Base-by-base conservation (phyloP, 78 protist species). In the Emiliania huxleyi region DNA sequence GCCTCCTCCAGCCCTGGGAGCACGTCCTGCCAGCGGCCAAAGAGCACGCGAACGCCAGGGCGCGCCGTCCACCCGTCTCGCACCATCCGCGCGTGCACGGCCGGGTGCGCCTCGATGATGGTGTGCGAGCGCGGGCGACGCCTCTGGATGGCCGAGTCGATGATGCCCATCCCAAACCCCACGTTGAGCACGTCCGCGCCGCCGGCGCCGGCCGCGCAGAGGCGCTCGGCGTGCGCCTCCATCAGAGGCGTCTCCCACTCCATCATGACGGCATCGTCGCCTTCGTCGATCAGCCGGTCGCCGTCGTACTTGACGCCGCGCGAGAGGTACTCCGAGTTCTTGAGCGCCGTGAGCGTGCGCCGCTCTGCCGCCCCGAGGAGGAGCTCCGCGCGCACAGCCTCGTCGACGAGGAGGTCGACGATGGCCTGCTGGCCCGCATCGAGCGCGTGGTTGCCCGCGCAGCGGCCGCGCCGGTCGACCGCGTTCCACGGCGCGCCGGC, bases 81-180 rank as follows among this genome's bases (percentile, higher is more conserved):
- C 23, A 12, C 8, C 85, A 40, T 40, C 33, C 87, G 48, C 69
- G 33, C 45, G 38, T 46, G 29, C 42, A 93, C 90, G 6, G 48
- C 56, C 25, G 92, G 92, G 44, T 93, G 94, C 0, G 94, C 94
- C 79, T 93, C 94, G 35, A 93, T 69, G 83, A 93, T 89, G 19
- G 91, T 73, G 73, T 93, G 94, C 35, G 48, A 19, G 37, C 62
- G 44, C n/a, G 92, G 92, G 12, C 5, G 12, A 29, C 48, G 92
- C 43, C 8, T 15, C 49, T 40, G 49, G 23, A 93, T 87, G 19
- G 75, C 92, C 12, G 37, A 21, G 91, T 93, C 94, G 37, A 93
- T 44, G 52, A 93, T 71, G 15, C 94, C 94, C 37, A 93, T 21
- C 4, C 94, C 94, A 44, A 89, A 89, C 71, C 94, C 94, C 6